Percentiles rank a stretch among this genome's conserved stretches.
Evolutionary conservation across 2,329 filamentous ascomycete species (phyloP).

Genomic region (Xylaria sp.): DNA sequence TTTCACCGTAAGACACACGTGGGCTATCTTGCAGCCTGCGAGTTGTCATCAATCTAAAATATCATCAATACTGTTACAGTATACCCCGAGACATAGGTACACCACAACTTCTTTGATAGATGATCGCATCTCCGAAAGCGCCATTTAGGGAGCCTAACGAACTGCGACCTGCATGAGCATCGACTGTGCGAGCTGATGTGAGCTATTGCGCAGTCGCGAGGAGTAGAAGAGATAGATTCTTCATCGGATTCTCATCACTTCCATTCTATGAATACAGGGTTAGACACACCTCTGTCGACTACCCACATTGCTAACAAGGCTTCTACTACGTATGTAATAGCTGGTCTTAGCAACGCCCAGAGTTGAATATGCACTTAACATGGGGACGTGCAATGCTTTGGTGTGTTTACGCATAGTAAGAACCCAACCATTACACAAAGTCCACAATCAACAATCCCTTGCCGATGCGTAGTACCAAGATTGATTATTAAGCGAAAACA

Average conservation of each 20-base stretch:
- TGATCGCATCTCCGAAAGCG: slow-evolving; percentile 31
- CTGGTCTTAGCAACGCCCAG: background rate
- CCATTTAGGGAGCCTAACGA: slow-evolving; percentile 23
- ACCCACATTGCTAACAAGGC: too few species aligned
- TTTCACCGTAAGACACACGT: background rate
- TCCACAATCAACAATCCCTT: background rate
- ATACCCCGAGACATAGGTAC: background rate
- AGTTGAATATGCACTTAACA: background rate
- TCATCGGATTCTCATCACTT: background rate
- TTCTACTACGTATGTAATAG: background rate
- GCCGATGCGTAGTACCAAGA: background rate
- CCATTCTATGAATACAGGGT: background rate
- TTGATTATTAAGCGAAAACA: slow-evolving; percentile 28
- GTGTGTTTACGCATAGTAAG: slow-evolving; percentile 18
- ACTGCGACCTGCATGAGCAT: slow-evolving; percentile 2
- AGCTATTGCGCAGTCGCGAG: background rate
- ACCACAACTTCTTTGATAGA: background rate
- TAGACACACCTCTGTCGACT: background rate
- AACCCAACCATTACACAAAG: slow-evolving; percentile 7
- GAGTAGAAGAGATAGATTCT: slow-evolving; percentile 1
- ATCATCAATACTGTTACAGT: background rate
- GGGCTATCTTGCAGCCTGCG: background rate
- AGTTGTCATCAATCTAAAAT: background rate
- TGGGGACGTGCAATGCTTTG: background rate
- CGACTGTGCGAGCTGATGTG: slow-evolving; percentile 11